A percentile compares a stretch with the other conserved stretches of the same genome.
phyloP scores from a whole-genome alignment of 2,329 filamentous ascomycete species.

The Penicillium sp. region DNA sequence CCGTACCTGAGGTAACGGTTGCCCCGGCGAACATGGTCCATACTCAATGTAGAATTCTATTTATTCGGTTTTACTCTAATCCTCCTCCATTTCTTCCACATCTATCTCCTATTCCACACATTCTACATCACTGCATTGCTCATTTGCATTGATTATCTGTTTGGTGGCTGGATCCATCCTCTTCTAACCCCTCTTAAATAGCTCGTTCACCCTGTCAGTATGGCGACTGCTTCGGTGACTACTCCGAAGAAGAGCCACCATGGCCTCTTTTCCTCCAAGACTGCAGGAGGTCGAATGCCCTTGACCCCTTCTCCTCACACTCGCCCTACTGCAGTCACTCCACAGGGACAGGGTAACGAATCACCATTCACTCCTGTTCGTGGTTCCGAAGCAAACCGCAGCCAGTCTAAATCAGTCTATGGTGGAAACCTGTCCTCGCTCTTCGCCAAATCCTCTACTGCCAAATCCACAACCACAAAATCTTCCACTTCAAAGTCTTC shows the following conservation, averaged over 20 bases:
- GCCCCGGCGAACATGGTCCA: conserved; percentile 35
- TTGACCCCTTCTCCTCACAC: conserved; percentile 78
- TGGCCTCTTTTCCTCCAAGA: conserved; percentile 87
- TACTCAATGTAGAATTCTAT: conserved; percentile 34
- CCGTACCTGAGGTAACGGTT: conserved; percentile 41
- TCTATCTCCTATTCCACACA: conserved; percentile 24
- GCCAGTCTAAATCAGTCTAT: conserved; percentile 68
- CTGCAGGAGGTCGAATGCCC: conserved; percentile 91
- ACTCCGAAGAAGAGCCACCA: conserved; percentile 95
- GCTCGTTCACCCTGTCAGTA: conserved; percentile 46
- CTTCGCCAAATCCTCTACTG: conserved; percentile 53
- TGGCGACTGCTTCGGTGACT: conserved; percentile 81
- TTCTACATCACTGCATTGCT: conserved; percentile 30
- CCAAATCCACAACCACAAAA: conserved; percentile 34
- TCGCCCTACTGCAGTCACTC: conserved; percentile 62
- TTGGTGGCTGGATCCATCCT: conserved; percentile 21
- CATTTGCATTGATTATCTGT: conserved; percentile 20
- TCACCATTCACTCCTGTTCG: conserved; percentile 76
- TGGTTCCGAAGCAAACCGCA: conserved; percentile 58
- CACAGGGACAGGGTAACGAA: conserved; percentile 6
- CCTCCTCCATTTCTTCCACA: conserved; percentile 21
- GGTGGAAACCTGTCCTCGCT: conserved; percentile 76
- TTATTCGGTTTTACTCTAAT: conserved; percentile 34
- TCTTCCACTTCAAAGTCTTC: conserved; percentile 4
- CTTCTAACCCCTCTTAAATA: conserved; percentile 14